Conservation (phyloP, 441 rosid species). For the Corymbia calophylla region DNA sequence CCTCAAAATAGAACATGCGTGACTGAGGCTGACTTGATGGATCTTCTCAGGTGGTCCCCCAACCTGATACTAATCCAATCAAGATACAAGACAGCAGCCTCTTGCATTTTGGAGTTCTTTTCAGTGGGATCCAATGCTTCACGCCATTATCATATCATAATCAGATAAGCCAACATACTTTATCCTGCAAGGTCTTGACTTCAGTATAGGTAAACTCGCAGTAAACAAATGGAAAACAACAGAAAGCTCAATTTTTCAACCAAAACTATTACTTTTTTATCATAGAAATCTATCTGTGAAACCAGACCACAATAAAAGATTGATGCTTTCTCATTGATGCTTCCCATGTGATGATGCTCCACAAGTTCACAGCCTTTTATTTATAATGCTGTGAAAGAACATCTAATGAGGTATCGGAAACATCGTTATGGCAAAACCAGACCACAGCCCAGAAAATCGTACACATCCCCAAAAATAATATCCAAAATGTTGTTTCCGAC, state of each 20-base stretch:
- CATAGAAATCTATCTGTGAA: not conserved
- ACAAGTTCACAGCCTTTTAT: not conserved
- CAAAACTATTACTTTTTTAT: not conserved
- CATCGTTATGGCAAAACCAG: not conserved
- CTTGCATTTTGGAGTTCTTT: conserved; percentile 94
- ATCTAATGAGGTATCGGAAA: too few relatives aligned
- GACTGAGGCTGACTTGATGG: conserved; percentile 86
- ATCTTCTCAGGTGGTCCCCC: conserved; percentile 99
- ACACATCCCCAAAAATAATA: not conserved
- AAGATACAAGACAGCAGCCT: conserved; percentile 48
- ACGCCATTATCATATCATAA: conserved; percentile 28
- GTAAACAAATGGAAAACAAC: not conserved
- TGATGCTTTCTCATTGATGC: not conserved
- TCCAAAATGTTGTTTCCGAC: not conserved
- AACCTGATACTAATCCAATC: conserved; percentile 93
- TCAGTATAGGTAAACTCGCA: not conserved
- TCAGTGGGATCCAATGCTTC: conserved; percentile 97
- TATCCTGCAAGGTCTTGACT: conserved; percentile 42
- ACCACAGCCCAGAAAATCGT: not conserved
- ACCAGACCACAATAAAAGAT: not conserved
- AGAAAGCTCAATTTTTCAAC: not conserved
- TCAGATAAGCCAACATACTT: not conserved
- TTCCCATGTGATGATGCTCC: not conserved
- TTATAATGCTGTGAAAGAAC: not conserved
- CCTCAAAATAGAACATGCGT: conserved; percentile 40